Conservation (phyloP, 495 filamentous ascomycete genomes). For the Xylaria longipes region DNA sequence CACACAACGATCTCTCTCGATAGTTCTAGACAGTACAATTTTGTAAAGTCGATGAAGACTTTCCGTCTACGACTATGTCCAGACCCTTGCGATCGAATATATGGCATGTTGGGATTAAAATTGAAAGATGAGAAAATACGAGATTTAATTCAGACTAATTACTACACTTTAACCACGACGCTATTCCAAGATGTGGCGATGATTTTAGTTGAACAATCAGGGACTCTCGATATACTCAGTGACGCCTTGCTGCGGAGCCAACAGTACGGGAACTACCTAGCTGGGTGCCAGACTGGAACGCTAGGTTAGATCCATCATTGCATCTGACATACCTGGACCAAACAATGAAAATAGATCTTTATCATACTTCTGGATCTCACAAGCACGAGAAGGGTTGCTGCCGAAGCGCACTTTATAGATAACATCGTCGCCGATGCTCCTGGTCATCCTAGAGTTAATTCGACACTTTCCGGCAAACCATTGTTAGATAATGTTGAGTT, state of each 20-base stretch:
- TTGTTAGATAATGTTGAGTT: too few species aligned
- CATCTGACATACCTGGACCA: neutral
- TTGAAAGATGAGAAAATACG: neutral
- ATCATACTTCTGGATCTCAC: neutral
- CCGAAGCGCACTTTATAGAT: neutral
- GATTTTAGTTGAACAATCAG: neutral
- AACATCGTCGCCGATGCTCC: neutral
- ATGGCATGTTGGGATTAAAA: neutral
- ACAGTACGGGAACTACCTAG: neutral
- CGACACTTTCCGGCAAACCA: neutral
- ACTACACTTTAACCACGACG: neutral
- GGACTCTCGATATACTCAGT: neutral
- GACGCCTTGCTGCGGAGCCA: neutral
- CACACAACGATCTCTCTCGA: neutral
- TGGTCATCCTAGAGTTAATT: neutral
- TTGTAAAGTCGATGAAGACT: neutral
- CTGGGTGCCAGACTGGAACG: conserved; percentile 3
- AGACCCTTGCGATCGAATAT: neutral
- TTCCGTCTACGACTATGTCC: neutral
- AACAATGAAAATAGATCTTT: neutral
- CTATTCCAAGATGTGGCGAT: neutral
- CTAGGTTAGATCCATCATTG: neutral
- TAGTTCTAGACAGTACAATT: neutral
- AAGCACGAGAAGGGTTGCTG: neutral
- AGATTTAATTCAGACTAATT: neutral